Base-by-base conservation (phyloP, 1,139 yeast genomes). In the Wickerhamomyces sp. region DNA sequence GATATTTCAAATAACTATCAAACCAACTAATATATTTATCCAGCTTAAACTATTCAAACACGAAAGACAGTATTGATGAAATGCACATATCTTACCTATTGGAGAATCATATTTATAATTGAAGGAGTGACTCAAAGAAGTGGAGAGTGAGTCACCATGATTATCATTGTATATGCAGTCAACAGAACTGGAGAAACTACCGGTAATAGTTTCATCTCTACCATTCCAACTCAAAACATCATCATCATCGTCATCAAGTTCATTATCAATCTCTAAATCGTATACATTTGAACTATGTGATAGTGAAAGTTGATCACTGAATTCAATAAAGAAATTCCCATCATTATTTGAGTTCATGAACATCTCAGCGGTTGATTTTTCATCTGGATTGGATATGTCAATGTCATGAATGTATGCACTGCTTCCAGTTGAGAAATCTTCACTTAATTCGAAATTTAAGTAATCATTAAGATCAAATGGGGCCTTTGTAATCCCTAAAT, bases 401-500 rank as follows among this genome's bases (percentile, higher is more conserved):
- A 27, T 16, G 13, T 28, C 19, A 16, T 30, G 21, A 25, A 20
- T 31, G 7, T 28, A 24, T 15, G 9, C 30, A 9, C 34, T 15
- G 13, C 33, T 1, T 32, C 34, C 7, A 38, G 22, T 34, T 49
- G 47, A 30, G n/a, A 28, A 17, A 28, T 18, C 20, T 7, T 40
- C 50, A 38, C 49, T 51, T 26, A 51, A 25, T 46, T 52, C 58
- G 19, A 52, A 41, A 24, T 37, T 46, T 26, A 48, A 36, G 25
- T 52, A 53, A 37, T 53, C 55, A 24, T 45, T 45, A 33, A 52
- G 38, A 31, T 52, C 56, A 36, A 53, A 53, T 8, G 56, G 54
- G 8, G 47, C 41, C 39, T 49, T 51, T 17, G 40, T 36, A 8
- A 44, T 40, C 5, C 14, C 44, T 41, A 15, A n/a, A 13, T 7